Evolutionary conservation across 2,329 filamentous ascomycete genomes (phyloP).

Genomic region (Allantophomopsis lycopodina): DNA sequence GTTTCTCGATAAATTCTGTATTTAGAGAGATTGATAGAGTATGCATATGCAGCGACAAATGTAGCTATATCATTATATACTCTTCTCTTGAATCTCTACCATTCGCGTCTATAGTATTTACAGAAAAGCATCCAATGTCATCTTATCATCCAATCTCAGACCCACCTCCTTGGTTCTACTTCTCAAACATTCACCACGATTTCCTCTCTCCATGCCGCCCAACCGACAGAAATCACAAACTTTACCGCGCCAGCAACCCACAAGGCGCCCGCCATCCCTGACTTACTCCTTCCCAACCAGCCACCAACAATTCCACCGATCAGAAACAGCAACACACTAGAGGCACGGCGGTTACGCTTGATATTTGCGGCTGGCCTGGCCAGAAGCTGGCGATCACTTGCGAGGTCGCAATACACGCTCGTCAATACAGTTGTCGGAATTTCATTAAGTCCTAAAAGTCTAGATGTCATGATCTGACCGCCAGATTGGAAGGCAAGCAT

Average conservation of each 20-base stretch:
- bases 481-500: slow-evolving; percentile 57
- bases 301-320: slow-evolving; percentile 39
- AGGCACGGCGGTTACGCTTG: slow-evolving; percentile 36
- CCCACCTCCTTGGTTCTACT: no score
- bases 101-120: no score
- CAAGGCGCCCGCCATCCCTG: slow-evolving; percentile 34
- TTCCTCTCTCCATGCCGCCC: slow-evolving; percentile 43
- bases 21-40: no score
- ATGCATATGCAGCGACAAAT: no score
- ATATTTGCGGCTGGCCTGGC: slow-evolving; percentile 23
- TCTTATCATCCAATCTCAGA: no score
- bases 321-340: slow-evolving; percentile 34
- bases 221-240: slow-evolving; percentile 36
- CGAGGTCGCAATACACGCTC: slow-evolving; percentile 70
- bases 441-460: slow-evolving; percentile 54
- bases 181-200: no score
- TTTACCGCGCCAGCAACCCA: slow-evolving; percentile 35
- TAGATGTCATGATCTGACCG: slow-evolving; percentile 63
- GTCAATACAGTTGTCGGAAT: slow-evolving; percentile 71
- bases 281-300: slow-evolving; percentile 33
- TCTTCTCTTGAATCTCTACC: no score
- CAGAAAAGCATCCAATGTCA: no score
- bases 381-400: slow-evolving; percentile 45
- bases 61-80: no score
- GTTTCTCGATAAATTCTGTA: no score